Base-by-base conservation (phyloP, 352 stramenopile genomes). In the Phytophthora multivora region DNA sequence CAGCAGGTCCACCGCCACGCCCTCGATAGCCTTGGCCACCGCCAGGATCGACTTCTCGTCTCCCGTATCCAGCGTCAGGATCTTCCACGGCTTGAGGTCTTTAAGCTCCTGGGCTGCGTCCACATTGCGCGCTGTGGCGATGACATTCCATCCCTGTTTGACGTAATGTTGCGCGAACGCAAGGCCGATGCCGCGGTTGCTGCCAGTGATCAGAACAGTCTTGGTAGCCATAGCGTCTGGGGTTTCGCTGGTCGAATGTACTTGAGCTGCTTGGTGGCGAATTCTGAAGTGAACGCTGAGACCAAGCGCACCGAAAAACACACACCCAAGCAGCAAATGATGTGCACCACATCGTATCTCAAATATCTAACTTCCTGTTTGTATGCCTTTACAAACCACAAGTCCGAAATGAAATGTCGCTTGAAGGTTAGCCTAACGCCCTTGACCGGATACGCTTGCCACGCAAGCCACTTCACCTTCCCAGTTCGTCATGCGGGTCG, bases 1-100 rank as follows among this genome's bases (percentile, higher is more conserved):
- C 11, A 94, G 65, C 23, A 94, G 54, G 40, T 92, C 76, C 19
- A 92, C 68, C 1, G 70, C 47, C 39, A 72, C 69, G 25, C 61
- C 59, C 23, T 83, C 54, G 5, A 90, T 51, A 0, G 63, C 33
- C 61, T 75, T 73, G 11, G 77, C 77, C 11, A 73, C 69, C 1
- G 28, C 16, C 26, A 79, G 25, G 19, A 90, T 88, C 26, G 78
- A 87, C 31, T 71, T 35, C 45, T 90, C 82, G 38, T 88, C 68
- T 38, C 61, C 40, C 9, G 72, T 86, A 47, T 91, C 83, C 12
- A 91, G 33, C 46, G 62, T 21, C 19, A 90, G 25, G 38, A 90
- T 56, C 66, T 86, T 83, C 63, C 65, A 83, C 4, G 69, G 69
- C 30, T 51, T 42, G 12, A 87, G 51, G 1, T 52, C 35, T 45